A percentile compares a stretch with the other conserved stretches of the same genome.
Conservation (phyloP, 2,329 filamentous ascomycete species). For the Pyricularia grisea region DNA sequence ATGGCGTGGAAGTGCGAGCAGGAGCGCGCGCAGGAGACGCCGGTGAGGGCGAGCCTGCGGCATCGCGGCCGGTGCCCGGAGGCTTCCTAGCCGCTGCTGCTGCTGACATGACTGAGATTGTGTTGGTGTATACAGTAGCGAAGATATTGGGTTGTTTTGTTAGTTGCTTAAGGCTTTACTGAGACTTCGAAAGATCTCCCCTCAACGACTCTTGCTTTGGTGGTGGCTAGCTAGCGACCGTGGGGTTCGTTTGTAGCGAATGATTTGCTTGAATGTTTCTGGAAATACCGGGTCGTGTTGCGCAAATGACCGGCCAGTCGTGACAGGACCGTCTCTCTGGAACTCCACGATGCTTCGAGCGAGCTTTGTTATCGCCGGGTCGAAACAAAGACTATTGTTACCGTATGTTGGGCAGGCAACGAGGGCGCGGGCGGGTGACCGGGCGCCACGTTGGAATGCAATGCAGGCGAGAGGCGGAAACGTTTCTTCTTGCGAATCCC, state of each 20-base stretch:
- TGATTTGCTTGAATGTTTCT: not conserved
- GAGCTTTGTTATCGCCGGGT: not conserved
- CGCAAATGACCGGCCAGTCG: not conserved
- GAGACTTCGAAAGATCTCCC: not conserved
- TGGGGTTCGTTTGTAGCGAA: not conserved
- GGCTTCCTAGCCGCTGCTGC: conserved; percentile 42
- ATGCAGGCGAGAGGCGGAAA: not conserved
- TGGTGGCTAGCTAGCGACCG: not conserved
- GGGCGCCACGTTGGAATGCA: not conserved
- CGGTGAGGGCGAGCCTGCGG: conserved; percentile 24
- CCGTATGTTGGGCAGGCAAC: not conserved
- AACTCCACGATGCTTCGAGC: not conserved
- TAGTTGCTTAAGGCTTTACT: not conserved
- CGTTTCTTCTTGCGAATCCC: not conserved
- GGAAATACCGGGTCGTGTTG: not conserved
- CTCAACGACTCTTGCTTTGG: not conserved
- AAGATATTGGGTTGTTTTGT: not conserved
- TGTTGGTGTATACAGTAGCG: not conserved
- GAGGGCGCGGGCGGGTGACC: not conserved
- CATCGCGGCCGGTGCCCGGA: conserved; percentile 35
- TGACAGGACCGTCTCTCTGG: not conserved
- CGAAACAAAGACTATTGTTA: not conserved
- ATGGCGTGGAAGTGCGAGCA: conserved; percentile 38
- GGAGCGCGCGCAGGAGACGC: conserved; percentile 27
- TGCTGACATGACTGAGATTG: conserved; percentile 34